Evolutionary conservation across 164 flowering plant genomes (phyloP), one percentile per base, ranked within the genome.

Genomic region (Santalum album): DNA sequence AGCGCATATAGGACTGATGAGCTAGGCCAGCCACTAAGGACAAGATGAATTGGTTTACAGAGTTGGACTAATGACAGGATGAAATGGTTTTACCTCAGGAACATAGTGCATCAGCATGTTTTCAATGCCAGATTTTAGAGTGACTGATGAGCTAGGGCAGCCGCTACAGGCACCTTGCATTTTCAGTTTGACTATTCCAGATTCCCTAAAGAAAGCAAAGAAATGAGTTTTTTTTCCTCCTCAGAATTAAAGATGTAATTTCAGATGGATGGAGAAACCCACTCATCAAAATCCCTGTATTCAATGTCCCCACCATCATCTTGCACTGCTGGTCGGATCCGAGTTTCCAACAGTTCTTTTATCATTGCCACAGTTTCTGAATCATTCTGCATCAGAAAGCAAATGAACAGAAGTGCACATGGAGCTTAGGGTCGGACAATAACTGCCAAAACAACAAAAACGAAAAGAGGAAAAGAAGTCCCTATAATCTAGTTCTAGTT

Each of bases 111-210:
- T 89, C 52, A 92, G 69, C 98, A 92, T 92, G 65, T 92, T 92
- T 59, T 89, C 96, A 55, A 92, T 92, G 65, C 96, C 96, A 60
- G 98, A 89, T 70, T 92, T 92, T 60, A 92, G 66, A n/a, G 98
- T 92, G 49, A 92, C 94, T 16, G 98, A 79, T 62, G 98, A 92
- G 69, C 98, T 92, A 22, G 96, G 99, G 69, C 95, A 92, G 53
- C 97, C 96, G 62, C 96, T 89, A 60, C 96, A 84, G 34, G 99
- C 96, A 61, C 99, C 99, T 76, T 92, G 99, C 96, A 92, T 83
- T 70, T 63, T 73, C 48, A 92, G 71, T 69, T 79, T 89, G 50
- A 92, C 91, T 49, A 83, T 76, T 62, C 97, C 97, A 25, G 82
- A 77, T 51, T 92, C 97, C 59, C 96, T 89, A 72, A 48, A 51